phyloP scores from a whole-genome alignment of 2,329 filamentous ascomycete genomes.

The Zasmidium cellare region DNA sequence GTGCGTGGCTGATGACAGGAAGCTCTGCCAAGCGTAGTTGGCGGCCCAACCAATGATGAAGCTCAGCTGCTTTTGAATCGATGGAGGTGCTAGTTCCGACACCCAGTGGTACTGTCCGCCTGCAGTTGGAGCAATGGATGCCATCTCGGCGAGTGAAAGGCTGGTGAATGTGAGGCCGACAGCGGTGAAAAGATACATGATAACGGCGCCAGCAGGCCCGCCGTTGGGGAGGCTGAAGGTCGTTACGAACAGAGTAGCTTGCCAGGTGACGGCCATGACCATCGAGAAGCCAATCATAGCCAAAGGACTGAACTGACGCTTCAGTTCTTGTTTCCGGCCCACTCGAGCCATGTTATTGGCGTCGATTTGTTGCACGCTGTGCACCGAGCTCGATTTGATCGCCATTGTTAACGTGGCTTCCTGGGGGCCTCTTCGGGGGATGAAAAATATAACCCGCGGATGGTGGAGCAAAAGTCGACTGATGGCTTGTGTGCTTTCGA shows the following conservation, averaged over 20 bases:
- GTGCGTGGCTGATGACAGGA: conserved; percentile 12
- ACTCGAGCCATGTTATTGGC: neutral
- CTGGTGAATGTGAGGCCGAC: conserved; percentile 37
- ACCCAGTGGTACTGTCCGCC: conserved; percentile 32
- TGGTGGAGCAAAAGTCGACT: no score
- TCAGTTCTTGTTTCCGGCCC: neutral
- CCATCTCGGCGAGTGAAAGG: conserved; percentile 35
- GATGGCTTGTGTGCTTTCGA: no score
- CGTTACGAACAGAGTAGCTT: conserved; percentile 4
- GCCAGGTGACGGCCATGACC: conserved; percentile 26
- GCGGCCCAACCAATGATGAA: conserved; percentile 35
- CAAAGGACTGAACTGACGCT: conserved; percentile 25
- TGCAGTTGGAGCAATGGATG: conserved; percentile 37
- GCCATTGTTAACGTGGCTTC: no score
- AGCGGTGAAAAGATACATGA: conserved; percentile 34
- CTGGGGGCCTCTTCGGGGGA: no score
- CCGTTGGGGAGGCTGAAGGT: conserved; percentile 18
- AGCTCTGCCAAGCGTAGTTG: conserved; percentile 20
- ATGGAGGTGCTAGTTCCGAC: conserved; percentile 39
- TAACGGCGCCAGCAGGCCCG: conserved; percentile 37
- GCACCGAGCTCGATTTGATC: no score
- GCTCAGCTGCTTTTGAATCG: conserved; percentile 41
- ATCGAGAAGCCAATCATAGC: conserved; percentile 26
- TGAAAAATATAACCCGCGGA: no score
- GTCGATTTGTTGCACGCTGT: no score